phyloP scores from a whole-genome alignment of 73 alveolate genomes.

The Paramecium sexaurelia region DNA sequence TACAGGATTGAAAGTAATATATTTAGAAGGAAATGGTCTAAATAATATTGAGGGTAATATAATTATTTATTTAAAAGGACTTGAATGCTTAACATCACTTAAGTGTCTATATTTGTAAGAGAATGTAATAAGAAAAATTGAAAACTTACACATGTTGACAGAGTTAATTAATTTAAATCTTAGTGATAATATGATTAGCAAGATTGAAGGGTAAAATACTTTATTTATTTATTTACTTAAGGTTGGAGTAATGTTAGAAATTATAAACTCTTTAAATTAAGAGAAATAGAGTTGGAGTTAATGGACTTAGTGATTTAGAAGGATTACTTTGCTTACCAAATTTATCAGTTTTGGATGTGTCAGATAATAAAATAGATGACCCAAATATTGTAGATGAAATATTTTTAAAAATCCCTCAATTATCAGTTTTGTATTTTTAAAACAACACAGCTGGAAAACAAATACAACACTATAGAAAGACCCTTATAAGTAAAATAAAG shows the following conservation, averaged over 20 bases:
- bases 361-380: constrained; percentile 93
- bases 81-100: constrained; percentile 80
- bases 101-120: constrained; percentile 88
- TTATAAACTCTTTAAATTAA: constrained; percentile 84
- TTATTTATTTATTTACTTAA: not conserved
- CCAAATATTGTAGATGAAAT: constrained; percentile 70
- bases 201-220: constrained; percentile 76
- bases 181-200: constrained; percentile 88
- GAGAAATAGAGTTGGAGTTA: constrained; percentile 91
- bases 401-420: constrained; percentile 86
- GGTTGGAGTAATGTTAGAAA: constrained; percentile 56
- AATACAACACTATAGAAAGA: constrained; percentile 92
- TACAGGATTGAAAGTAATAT: constrained; percentile 91
- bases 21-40: constrained; percentile 94
- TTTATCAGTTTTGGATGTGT: constrained; percentile 90
- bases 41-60: constrained; percentile 78
- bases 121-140: constrained; percentile 89
- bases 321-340: constrained; percentile 89
- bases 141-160: constrained; percentile 79
- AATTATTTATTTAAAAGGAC: constrained; percentile 48
- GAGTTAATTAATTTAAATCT: constrained; percentile 85
- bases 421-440: constrained; percentile 92
- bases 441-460: constrained; percentile 92
- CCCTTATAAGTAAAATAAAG: constrained; percentile 85
- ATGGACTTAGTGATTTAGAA: constrained; percentile 80